phyloP scores from a whole-genome alignment of 225 moss, liverwort and hornwort species.

The Lunularia cruciata region DNA sequence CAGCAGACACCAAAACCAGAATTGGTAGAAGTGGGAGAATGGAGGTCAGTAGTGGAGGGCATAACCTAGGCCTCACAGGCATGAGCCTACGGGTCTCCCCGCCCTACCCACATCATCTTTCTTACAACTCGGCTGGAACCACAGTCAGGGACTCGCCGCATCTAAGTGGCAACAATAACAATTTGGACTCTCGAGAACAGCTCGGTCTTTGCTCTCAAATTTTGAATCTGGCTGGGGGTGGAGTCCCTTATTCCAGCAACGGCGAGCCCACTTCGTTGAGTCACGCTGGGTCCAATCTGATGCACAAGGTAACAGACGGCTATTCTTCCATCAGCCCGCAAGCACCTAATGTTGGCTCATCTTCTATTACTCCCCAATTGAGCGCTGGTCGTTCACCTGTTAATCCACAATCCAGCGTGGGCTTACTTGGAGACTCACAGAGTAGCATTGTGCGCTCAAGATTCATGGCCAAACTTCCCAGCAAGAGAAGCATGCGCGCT shows the following conservation, averaged over 20 bases:
- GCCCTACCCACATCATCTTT: constrained; percentile 35
- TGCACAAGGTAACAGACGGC: constrained; percentile 38
- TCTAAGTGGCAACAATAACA: constrained; percentile 11
- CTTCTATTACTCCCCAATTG: constrained; percentile 39
- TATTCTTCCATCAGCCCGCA: constrained; percentile 42
- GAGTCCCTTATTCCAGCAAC: constrained; percentile 29
- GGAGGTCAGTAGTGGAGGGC: constrained; percentile 56
- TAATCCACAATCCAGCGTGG: constrained; percentile 40
- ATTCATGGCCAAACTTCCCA: constrained; percentile 66
- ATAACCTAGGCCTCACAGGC: constrained; percentile 37
- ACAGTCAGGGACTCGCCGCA: constrained; percentile 18
- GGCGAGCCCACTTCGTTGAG: constrained; percentile 30
- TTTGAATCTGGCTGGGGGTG: constrained; percentile 36
- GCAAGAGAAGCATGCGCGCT: constrained; percentile 79
- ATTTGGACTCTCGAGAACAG: constrained; percentile 33
- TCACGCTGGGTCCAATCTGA: constrained; percentile 34
- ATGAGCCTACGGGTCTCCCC: constrained; percentile 43
- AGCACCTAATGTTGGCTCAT: constrained; percentile 34
- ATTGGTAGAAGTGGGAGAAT: constrained; percentile 38
- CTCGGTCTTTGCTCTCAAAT: constrained; percentile 39
- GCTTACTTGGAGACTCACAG: constrained; percentile 46
- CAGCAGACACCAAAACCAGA: constrained; percentile 37
- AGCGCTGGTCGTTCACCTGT: constrained; percentile 36
- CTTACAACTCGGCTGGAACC: constrained; percentile 25
- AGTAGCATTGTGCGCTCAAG: constrained; percentile 59